Percentiles rank a stretch among this genome's conserved stretches.
These are phyloP conservation scores for Strobilomyces dryophilus DNA, from an alignment of 768 basidiomycete genomes.

Conservation along the genomic window DNA sequence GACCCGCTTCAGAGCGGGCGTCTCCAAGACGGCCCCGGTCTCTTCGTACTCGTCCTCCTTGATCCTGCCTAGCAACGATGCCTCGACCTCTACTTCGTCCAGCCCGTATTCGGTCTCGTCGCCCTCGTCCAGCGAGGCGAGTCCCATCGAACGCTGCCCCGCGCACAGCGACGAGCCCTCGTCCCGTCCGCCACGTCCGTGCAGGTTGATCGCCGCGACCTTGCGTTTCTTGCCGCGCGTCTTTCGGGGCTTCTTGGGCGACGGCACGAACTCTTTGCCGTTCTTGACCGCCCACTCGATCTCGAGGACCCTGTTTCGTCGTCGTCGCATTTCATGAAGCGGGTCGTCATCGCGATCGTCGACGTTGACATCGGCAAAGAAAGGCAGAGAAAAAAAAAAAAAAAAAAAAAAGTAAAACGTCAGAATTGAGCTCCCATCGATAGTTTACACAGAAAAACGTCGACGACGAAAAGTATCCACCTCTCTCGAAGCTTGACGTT, in stretches of 20 bases:
- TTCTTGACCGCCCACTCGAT: conserved; percentile 76
- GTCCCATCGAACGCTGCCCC: conserved; percentile 15
- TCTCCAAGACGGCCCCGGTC: conserved; percentile 12
- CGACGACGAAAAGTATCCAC: conserved; percentile 72
- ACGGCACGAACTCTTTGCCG: conserved; percentile 54
- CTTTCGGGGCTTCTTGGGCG: conserved; percentile 41
- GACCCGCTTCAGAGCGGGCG: conserved; percentile 26
- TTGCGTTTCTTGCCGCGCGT: conserved; percentile 32
- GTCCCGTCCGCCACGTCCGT: conserved; percentile 5
- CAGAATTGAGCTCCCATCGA: conserved; percentile 38
- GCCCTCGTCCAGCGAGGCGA: conserved; percentile 35
- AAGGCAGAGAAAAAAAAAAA: neutral
- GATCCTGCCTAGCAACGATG: conserved; percentile 12
- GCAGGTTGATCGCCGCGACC: conserved; percentile 19
- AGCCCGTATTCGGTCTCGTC: conserved; percentile 34
- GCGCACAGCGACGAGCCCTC: conserved; percentile 9
- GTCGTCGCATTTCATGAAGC: neutral
- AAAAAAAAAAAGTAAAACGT: conserved; percentile 30
- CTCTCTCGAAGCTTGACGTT: conserved; percentile 84
- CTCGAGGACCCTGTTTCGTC: conserved; percentile 65
- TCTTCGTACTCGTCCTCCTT: conserved; percentile 31
- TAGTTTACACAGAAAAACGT: conserved; percentile 59
- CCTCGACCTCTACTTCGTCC: conserved; percentile 2
- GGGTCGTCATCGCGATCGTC: neutral
- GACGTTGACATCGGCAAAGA: neutral